Base-by-base conservation (phyloP, 306 rosid genomes). In the Crataegus laevigata region DNA sequence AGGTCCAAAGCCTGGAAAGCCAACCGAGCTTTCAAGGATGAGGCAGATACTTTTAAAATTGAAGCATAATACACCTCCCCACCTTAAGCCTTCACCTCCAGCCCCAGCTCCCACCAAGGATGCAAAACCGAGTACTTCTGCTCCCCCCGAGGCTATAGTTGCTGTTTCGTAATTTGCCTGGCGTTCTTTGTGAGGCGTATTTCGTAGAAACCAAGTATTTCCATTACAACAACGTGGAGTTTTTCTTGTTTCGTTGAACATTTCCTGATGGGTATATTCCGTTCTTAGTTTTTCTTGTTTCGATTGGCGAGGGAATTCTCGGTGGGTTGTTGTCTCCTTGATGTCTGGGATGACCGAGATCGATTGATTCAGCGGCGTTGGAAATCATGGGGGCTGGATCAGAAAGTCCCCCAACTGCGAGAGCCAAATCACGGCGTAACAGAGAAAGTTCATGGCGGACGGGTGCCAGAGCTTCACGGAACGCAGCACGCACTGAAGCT, bases 1-100 rank as follows among this genome's bases (percentile, higher is more conserved):
- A 65, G 86, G 86, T 30, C 89, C 86, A 12, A 85, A 85, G 73
- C 89, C 84, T 19, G 86, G 89, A 55, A 85, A 79, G 73, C 84
- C 86, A 64, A 79, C 84, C 13, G 86, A 82, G 15, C 89, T 85
- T 18, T 73, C 86, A 13, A 74, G 86, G 86, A 85, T 85, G 89
- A 76, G 84, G 67, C 86, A 77, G 47, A 69, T 85, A 32, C 80
- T 85, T 60, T 9, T 79, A 29, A 85, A 82, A 59, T 79, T 82
- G 77, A 85, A 85, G 79, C 86, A 79, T 79, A 79, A 45, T 67
- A 77, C 84, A 13, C 86, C 84, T 32, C 73, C 77, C 36, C 89
- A 77, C 81, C 68, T 85, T 42, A 84, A 74, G 85, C 67, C 69
- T 32, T 72, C 79, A 19, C 78, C 82, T 1, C 77, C 76, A 1